phyloP scores from a whole-genome alignment of 2,329 filamentous ascomycete genomes.

The Ophiocordyceps camponoti-rufipedis region DNA sequence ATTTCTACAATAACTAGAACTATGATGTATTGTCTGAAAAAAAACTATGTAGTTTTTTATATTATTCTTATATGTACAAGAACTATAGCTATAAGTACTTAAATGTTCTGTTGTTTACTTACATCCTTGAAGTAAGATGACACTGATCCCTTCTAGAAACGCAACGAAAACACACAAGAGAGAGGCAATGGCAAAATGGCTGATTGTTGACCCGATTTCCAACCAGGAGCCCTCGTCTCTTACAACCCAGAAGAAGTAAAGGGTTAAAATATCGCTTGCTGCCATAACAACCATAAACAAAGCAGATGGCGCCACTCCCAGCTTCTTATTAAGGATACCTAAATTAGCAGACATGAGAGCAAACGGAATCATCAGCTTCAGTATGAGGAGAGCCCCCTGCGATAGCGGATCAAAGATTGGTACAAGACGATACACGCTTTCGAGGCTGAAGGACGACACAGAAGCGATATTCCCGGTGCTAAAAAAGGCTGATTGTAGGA shows the following conservation, averaged over 20 bases:
- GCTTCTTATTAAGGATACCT: slow-evolving; percentile 71
- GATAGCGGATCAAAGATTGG: slow-evolving; percentile 89
- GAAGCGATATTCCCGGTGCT: slow-evolving; percentile 93
- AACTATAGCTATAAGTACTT: no score
- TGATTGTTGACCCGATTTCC: slow-evolving; percentile 94
- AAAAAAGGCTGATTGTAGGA: slow-evolving; percentile 93
- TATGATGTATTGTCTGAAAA: no score
- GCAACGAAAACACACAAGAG: slow-evolving; percentile 81
- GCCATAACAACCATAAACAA: slow-evolving; percentile 92
- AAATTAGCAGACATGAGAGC: slow-evolving; percentile 81
- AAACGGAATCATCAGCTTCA: slow-evolving; percentile 90
- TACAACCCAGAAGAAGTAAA: slow-evolving; percentile 97
- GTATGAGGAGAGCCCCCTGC: slow-evolving; percentile 67
- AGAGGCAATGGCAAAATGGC: slow-evolving; percentile 86
- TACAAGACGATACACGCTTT: slow-evolving; percentile 72
- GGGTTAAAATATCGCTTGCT: slow-evolving; percentile 74
- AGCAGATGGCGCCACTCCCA: slow-evolving; percentile 72
- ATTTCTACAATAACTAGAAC: no score
- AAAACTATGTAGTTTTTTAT: no score
- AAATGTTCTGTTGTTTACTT: no score
- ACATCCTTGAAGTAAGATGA: slow-evolving; percentile 32
- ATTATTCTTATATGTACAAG: no score
- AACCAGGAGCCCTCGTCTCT: slow-evolving; percentile 93
- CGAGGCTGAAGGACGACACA: slow-evolving; percentile 80
- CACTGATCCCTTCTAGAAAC: slow-evolving; percentile 68